Conservation (phyloP, 768 basidiomycete species). For the Mycena rebaudengoi region DNA sequence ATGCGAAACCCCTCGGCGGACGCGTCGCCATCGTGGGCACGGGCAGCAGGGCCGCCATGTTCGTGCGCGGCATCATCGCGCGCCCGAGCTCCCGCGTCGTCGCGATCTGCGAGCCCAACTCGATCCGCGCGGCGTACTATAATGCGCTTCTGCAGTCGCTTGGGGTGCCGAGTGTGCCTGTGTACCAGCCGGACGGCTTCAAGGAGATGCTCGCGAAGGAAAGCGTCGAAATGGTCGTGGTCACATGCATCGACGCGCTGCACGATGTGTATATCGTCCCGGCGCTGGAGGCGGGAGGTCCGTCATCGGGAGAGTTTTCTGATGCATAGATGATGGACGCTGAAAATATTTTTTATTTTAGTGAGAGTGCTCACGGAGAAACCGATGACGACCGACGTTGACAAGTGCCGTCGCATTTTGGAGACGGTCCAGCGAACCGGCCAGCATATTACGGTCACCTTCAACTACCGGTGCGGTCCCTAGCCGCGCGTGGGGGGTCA, state of each 20-base stretch:
- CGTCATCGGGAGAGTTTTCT: slow-evolving; percentile 21
- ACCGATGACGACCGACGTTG: slow-evolving; percentile 60
- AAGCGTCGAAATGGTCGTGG: slow-evolving; percentile 55
- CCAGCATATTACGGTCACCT: slow-evolving; percentile 50
- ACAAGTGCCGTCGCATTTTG: slow-evolving; percentile 55
- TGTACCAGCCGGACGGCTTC: slow-evolving; percentile 52
- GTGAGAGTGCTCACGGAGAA: slow-evolving; percentile 62
- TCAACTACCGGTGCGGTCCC: slow-evolving; percentile 47
- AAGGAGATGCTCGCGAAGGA: slow-evolving; percentile 54
- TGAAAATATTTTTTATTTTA: slow-evolving; percentile 18
- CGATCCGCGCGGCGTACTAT: slow-evolving; percentile 54
- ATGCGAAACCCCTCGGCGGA: slow-evolving; percentile 39
- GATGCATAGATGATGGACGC: neutral
- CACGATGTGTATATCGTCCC: slow-evolving; percentile 58
- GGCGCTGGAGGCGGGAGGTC: slow-evolving; percentile 50
- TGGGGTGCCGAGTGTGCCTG: slow-evolving; percentile 46
- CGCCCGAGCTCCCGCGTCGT: slow-evolving; percentile 52
- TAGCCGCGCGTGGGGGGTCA: neutral
- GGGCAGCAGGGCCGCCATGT: slow-evolving; percentile 53
- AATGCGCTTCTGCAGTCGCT: slow-evolving; percentile 49
- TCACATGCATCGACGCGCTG: slow-evolving; percentile 58
- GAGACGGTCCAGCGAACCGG: slow-evolving; percentile 54
- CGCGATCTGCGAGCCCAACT: slow-evolving; percentile 57
- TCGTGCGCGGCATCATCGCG: slow-evolving; percentile 53
- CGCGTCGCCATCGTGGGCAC: slow-evolving; percentile 54